A percentile compares a stretch with the other conserved stretches of the same genome.
phyloP scores from a whole-genome alignment of 257 asterid genomes.

The Lycium ferocissimum region DNA sequence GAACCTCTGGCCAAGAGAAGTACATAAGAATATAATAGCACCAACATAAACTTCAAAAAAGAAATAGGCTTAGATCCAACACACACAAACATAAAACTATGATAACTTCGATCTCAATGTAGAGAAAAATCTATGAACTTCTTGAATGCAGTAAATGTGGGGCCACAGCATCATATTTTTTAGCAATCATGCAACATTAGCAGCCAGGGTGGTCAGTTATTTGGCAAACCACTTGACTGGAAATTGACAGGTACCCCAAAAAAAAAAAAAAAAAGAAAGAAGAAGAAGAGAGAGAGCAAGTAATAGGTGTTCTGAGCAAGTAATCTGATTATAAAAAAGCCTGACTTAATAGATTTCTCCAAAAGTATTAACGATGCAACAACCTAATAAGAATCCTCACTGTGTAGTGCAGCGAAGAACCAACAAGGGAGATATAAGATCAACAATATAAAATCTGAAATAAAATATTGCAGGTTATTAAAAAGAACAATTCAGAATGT shows the following conservation, averaged over 20 bases:
- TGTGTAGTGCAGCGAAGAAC: not conserved
- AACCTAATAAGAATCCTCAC: not conserved
- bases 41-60: not conserved
- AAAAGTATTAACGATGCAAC: not conserved
- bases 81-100: not conserved
- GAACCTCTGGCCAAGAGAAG: not conserved
- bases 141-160: constrained; percentile 1
- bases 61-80: constrained; percentile 1
- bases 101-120: not conserved
- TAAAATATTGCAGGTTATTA: not conserved
- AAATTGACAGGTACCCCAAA: not conserved
- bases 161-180: not conserved
- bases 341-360: not conserved
- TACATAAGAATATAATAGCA: not conserved
- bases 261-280: not conserved
- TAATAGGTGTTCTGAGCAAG: not conserved
- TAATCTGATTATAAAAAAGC: not conserved
- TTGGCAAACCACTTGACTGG: constrained; percentile 18
- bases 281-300: not conserved
- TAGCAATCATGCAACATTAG: not conserved
- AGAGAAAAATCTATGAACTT: not conserved
- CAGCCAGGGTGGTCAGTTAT: not conserved
- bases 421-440: constrained; percentile 6
- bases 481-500: not conserved
- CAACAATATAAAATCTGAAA: not conserved